Conservation (phyloP, 2,329 filamentous ascomycete genomes). For the Gaeumannomyces tritici region DNA sequence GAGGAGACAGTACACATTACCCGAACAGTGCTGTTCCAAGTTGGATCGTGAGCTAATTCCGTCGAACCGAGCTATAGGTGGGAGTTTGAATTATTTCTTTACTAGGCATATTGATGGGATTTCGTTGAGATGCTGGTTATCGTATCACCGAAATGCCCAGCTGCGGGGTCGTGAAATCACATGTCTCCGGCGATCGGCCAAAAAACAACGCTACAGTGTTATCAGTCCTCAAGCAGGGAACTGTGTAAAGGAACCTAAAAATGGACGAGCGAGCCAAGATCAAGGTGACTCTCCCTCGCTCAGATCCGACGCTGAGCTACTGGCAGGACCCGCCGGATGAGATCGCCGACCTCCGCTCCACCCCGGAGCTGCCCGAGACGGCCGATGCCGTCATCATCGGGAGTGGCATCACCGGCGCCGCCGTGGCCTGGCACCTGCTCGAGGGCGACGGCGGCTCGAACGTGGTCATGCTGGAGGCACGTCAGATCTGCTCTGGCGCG, state of each 20-base stretch:
- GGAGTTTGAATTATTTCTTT: rapidly evolving
- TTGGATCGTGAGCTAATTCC: too few relatives aligned
- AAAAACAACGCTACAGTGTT: too few relatives aligned
- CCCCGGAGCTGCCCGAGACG: constrained; percentile 36
- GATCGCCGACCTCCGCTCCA: constrained; percentile 37
- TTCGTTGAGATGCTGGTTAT: not conserved
- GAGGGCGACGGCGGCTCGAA: not conserved
- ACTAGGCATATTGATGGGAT: too few relatives aligned
- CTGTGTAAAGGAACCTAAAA: too few relatives aligned
- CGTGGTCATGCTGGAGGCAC: constrained; percentile 54
- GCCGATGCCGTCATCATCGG: constrained; percentile 55
- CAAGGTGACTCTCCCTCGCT: constrained; percentile 36
- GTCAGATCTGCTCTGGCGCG: constrained; percentile 56
- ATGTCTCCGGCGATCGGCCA: too few relatives aligned
- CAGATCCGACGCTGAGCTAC: constrained; percentile 46
- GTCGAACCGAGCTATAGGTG: not conserved
- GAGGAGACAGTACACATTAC: too few relatives aligned
- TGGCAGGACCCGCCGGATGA: constrained; percentile 47
- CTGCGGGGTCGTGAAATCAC: not conserved
- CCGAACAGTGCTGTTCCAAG: too few relatives aligned
- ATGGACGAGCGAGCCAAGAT: constrained; percentile 27
- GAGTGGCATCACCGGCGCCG: constrained; percentile 55
- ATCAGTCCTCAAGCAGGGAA: too few relatives aligned
- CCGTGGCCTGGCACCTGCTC: constrained; percentile 44
- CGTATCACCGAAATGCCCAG: not conserved